Base-by-base conservation (phyloP, 768 basidiomycete species). In the Termitomyces sp. region DNA sequence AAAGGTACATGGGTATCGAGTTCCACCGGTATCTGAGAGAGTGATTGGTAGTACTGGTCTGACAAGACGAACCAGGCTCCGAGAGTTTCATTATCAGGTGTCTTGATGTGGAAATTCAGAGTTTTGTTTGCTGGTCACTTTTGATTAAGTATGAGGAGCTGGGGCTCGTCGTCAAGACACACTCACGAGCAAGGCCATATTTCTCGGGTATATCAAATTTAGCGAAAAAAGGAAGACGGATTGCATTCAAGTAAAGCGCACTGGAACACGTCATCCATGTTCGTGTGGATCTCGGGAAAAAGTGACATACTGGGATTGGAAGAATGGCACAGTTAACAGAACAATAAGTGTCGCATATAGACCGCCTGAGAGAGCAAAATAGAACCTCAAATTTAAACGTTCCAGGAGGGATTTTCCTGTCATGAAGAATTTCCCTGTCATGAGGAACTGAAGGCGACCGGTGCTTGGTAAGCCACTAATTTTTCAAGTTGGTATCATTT, bases 11-110 rank as follows among this genome's bases (percentile, higher is more conserved):
- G 79, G 3, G 75, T 68, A 16, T 78, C 71, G 18, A 76, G 74
- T 36, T 74, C 66, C 18, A 68, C 63, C 3, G 79, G 74, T 24
- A 82, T 74, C 7, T 71, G 57, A 3, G 81, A 75, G 52, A 83
- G 69, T 11, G 76, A 75, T 54, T 81, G 83, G 71, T 90, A 91
- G 66, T 82, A 81, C 1, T 76, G 68, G 55, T 93, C 87, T 0
- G 91, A 84, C 5, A 94, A 78, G 46, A 90, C 75, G 71, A 92
- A 92, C 93, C 93, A 95, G 20, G 93, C 90, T 16, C 96, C 96
- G 44, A 98, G 71, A 0, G 80, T 81, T 60, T 89, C 83, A 61
- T 92, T 90, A 71, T 98, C 96, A 0, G 84, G 68, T 0, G 94
- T 94, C 15, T 76, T 73, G 8, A 97, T 76, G 58, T 83, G 75